Conservation (phyloP, 2,329 filamentous ascomycete species). For the Lasiodiplodia hormozganensis region DNA sequence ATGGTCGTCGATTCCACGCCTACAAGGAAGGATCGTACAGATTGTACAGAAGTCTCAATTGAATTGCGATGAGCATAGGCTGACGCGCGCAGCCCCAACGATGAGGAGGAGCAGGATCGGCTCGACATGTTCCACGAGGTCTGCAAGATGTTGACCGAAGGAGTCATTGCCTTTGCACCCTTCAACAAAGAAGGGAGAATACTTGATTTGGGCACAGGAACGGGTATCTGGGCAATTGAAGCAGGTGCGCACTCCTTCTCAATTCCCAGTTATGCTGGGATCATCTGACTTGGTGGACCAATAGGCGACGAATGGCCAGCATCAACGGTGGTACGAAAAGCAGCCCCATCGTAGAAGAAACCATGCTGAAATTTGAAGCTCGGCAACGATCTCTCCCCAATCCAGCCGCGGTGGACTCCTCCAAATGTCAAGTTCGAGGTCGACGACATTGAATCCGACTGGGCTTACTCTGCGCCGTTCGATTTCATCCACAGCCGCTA, state of each 20-base stretch:
- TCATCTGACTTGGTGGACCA: neutral
- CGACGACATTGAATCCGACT: constrained; percentile 67
- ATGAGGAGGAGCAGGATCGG: constrained; percentile 44
- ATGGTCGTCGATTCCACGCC: constrained; percentile 40
- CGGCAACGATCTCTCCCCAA: constrained; percentile 54
- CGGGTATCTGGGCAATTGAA: constrained; percentile 10
- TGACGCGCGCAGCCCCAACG: constrained; percentile 33
- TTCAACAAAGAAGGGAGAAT: constrained; percentile 40
- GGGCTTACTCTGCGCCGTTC: constrained; percentile 60
- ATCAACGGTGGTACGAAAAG: constrained; percentile 43
- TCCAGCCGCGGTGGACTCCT: constrained; percentile 57
- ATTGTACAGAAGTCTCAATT: constrained; percentile 42
- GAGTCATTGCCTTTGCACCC: constrained; percentile 34
- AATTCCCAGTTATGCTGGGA: neutral
- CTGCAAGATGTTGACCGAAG: neutral
- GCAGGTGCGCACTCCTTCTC: neutral
- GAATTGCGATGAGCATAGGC: constrained; percentile 35
- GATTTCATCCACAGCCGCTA: constrained; percentile 64
- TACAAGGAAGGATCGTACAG: constrained; percentile 27
- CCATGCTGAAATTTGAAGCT: constrained; percentile 39
- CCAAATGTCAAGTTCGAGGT: constrained; percentile 68
- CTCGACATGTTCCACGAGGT: constrained; percentile 42
- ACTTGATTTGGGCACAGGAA: constrained; percentile 37
- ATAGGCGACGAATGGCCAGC: constrained; percentile 41
- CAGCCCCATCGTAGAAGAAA: constrained; percentile 34